Evolutionary conservation across 768 basidiomycete species (phyloP).

Genomic region (Pisolithus marmoratus): DNA sequence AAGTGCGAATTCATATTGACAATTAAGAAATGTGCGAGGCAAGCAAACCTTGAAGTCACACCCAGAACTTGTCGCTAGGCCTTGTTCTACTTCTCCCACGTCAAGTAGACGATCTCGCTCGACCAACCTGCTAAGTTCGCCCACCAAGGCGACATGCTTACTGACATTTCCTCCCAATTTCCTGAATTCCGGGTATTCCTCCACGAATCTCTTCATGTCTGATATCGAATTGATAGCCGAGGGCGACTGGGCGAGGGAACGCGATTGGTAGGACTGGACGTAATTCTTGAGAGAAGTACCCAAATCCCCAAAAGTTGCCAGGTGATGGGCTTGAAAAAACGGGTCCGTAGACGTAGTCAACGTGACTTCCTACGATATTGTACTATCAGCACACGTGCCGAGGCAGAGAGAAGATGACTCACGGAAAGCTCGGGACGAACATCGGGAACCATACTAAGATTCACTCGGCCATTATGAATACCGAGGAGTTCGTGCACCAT

Average conservation of each 20-base stretch:
- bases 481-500: constrained; percentile 97
- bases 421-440: constrained; percentile 83
- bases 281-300: constrained; percentile 88
- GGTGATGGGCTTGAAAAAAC: constrained; percentile 87
- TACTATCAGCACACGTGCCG: constrained; percentile 8
- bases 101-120: constrained; percentile 81
- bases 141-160: constrained; percentile 96
- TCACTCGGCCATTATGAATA: constrained; percentile 91
- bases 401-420: constrained; percentile 20
- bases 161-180: constrained; percentile 97
- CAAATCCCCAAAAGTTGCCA: constrained; percentile 94
- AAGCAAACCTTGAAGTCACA: constrained; percentile 74
- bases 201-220: constrained; percentile 97
- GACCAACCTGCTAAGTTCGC: constrained; percentile 89
- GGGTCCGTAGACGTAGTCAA: constrained; percentile 87
- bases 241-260: constrained; percentile 69
- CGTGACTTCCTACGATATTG: constrained; percentile 72
- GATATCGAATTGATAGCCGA: constrained; percentile 85
- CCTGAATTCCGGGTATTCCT: constrained; percentile 96
- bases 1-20: constrained; percentile 1
- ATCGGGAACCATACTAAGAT: constrained; percentile 77
- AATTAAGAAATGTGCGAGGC: background rate
- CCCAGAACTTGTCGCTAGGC: constrained; percentile 86
- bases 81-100: constrained; percentile 93
- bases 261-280: constrained; percentile 87